Base-by-base conservation (phyloP, 257 asterid genomes). In the Asclepias syriaca region DNA sequence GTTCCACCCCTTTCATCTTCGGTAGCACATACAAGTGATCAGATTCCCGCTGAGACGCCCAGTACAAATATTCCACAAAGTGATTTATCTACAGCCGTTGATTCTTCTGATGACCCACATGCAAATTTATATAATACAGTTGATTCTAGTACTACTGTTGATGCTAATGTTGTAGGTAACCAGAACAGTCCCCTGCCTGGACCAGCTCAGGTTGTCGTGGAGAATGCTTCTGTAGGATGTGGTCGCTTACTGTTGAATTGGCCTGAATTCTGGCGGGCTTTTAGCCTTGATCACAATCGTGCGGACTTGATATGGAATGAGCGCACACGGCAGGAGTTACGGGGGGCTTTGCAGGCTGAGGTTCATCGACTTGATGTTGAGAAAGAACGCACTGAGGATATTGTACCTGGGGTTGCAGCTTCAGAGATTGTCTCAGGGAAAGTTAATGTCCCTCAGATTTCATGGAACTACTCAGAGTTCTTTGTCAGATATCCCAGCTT, bases 231-330 rank as follows among this genome's bases (percentile, higher is more conserved):
- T 78, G 99, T 95, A 68, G 99, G 99, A 68, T 95, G 98, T 80
- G 99, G 99, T 78, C 85, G 96, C 77, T 85, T 95, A 81, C 90
- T 95, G 58, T 85, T 95, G 83, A 95, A 95, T 78, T 95, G 99
- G 99, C 88, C 89, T 73, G 97, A 91, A 78, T 91, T 95, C 76
- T 95, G 99, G 99, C 84, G 95, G 79, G 97, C 97, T 73, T 95
- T 95, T 78, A 83, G 90, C 69, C 95, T 95, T 73, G 98, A 95
- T 83, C 99, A 91, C 76, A 95, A 88, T 75, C 98, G 99, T 39
- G 98, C 99, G 34, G 99, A 95, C 85, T 84, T 95, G 87, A 88
- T 95, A 71, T 95, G 97, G 97, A 95, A 95, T 78, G 99, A 95
- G 92, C 96, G 97, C 58, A 95, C 92, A 32, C 87, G 99, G 81